A percentile compares a stretch with the other conserved stretches of the same genome.
Evolutionary conservation across 1,284 basidiomycete genomes (phyloP).

Genomic region (Ustilago loliicola): DNA sequence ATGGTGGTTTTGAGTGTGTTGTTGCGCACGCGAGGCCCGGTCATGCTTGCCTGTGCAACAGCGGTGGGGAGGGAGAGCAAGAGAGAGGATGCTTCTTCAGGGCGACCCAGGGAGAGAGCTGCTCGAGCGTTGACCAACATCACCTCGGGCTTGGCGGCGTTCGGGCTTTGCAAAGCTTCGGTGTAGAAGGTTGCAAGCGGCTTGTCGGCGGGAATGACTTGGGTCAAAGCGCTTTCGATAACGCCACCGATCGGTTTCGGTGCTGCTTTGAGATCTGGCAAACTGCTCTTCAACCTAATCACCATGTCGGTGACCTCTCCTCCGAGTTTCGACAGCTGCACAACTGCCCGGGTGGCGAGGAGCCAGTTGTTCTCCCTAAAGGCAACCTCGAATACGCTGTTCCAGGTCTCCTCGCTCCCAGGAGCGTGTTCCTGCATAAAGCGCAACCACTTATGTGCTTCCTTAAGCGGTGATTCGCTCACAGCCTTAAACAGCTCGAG

Average conservation of each 20-base stretch:
- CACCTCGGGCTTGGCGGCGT: background rate
- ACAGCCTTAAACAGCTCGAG: conserved; percentile 35
- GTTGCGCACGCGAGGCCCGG: conserved; percentile 7
- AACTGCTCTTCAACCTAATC: conserved; percentile 76
- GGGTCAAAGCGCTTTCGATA: conserved; percentile 71
- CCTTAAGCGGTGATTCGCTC: conserved; percentile 76
- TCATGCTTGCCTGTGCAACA: background rate
- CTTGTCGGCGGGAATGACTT: conserved; percentile 34
- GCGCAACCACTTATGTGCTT: conserved; percentile 80
- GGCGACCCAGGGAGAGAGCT: conserved; percentile 15
- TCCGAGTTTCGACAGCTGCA: conserved; percentile 76
- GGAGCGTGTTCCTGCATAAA: conserved; percentile 75
- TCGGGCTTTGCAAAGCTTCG: conserved; percentile 54
- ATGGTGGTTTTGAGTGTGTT: conserved; percentile 16
- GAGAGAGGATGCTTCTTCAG: conserved; percentile 29
- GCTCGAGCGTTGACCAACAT: conserved; percentile 23
- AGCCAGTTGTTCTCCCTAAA: conserved; percentile 82
- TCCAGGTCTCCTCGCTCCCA: conserved; percentile 80
- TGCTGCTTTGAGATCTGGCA: conserved; percentile 38
- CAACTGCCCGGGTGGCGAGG: conserved; percentile 81
- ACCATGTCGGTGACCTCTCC: conserved; percentile 79
- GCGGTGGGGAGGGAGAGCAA: conserved; percentile 25
- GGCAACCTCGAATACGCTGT: conserved; percentile 83
- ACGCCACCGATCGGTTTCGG: conserved; percentile 65
- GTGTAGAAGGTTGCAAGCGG: conserved; percentile 79